Base-by-base conservation (phyloP, 345 rosid genomes). In the Reutealis trisperma region DNA sequence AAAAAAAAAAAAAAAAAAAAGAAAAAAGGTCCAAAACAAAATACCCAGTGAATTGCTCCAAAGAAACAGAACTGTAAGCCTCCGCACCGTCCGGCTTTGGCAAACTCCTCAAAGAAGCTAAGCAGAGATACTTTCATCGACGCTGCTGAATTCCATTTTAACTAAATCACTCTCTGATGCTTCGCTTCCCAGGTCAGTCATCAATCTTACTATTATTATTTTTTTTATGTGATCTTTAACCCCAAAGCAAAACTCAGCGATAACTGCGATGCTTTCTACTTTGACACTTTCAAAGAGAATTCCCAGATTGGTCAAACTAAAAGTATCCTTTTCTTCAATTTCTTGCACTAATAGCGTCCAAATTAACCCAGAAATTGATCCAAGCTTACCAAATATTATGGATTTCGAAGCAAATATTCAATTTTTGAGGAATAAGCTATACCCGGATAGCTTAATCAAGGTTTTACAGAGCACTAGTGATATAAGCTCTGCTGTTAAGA, bases 401-500 rank as follows among this genome's bases (percentile, higher is more conserved):
- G 80, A 78, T 70, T 83, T 79, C 55, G 86, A 87, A 74, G 67
- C 78, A 54, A 86, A 83, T 27, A 58, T 83, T 74, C 86, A 76
- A 14, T 77, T 73, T 78, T 79, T 83, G 57, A 82, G 83, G 71
- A 52, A 64, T 47, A 73, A 82, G 70, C 77, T 86, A 58, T 62
- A 42, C 79, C 89, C 92, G 0, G 89, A 82, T 59, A 73, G 30
- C 69, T 76, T 87, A 49, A 77, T 86, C 60, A 72, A 75, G 75
- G 82, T 86, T 80, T 83, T 89, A 75, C 83, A 83, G 10, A 61
- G 64, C 63, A 83, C 89, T 21, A 63, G 63, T 22, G 88, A 87
- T 73, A 25, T 75, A 30, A 72, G 47, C 75, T 81, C 89, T 37
- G 86, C 90, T 79, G 70, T 85, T 72, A 83, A 81, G 81, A 63